Evolutionary conservation across 345 rosid genomes (phyloP), one percentile per base, ranked within the genome.

Genomic region (Lepidium aucheri): DNA sequence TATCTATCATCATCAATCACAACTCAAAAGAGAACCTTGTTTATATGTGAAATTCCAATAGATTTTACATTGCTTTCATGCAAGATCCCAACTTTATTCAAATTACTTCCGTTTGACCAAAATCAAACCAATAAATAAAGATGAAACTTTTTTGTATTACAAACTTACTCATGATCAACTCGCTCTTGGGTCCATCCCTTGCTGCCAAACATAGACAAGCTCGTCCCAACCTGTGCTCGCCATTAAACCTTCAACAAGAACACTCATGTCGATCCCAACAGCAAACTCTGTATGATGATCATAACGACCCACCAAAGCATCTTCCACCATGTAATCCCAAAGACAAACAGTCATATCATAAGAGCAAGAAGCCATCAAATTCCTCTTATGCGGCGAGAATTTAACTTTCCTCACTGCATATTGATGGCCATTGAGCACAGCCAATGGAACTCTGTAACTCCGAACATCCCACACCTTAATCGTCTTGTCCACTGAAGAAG

Each of bases 141-240:
- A 49, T 39, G 39, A 58, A 46, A 18, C 24, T 36, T 50, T 65
- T 35, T 41, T 0, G 77, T 8, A 64, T 42, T 39, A 49, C 14
- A 67, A 9, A 42, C 44, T 26, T 60, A 38, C 77, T 14, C 41
- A 9, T 68, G 16, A 57, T 78, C 73, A 93, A 76, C 78, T 76
- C 1, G 88, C 93, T 80, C 90, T 82, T 0, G 97, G 97, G 54
- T 88, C 97, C 71, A 84, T 90, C 64, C 99, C 95, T 16, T 90
- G 91, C 72, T 86, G 99, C 97, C 97, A 90, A 55, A 91, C 84
- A 7, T 84, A 90, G 36, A 94, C 97, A 53, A 88, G 63, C 79
- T 87, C 97, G 14, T 94, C 99, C 99, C 97, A 94, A 12, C 97
- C 96, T 0, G 99, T 84, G 40, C 96, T 94, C 4, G 95, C 97